Conservation (phyloP, 495 filamentous ascomycete genomes). For the Aspergillus haitiensis region DNA sequence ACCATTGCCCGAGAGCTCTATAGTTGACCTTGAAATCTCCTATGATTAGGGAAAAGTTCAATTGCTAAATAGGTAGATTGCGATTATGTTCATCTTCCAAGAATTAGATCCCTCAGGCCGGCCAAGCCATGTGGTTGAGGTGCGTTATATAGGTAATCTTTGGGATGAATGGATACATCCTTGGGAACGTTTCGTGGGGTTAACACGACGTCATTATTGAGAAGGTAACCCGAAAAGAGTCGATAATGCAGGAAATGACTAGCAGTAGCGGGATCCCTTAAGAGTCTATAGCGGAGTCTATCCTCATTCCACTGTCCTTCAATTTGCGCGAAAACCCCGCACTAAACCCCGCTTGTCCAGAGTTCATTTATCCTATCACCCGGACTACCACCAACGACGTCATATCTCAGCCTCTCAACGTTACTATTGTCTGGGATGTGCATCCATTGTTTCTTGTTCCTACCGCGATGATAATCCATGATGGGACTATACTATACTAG, state of each 20-base stretch:
- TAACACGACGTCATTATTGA: background rate
- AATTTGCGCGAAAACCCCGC: conserved; percentile 2
- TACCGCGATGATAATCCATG: background rate
- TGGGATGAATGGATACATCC: no score
- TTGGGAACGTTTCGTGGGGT: no score
- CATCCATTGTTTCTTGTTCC: background rate
- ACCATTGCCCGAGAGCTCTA: background rate
- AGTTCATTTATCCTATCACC: background rate
- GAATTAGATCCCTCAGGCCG: background rate
- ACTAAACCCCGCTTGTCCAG: background rate
- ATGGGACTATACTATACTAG: background rate
- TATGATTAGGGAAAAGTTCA: background rate
- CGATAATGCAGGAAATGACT: background rate
- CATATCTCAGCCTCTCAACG: conserved; percentile 2
- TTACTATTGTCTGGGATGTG: background rate
- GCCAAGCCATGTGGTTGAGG: background rate
- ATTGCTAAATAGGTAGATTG: background rate
- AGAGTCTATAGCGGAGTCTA: background rate
- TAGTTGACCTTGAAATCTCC: background rate
- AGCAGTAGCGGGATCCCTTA: background rate
- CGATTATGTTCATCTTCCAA: background rate
- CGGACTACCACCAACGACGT: background rate
- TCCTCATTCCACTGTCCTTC: background rate
- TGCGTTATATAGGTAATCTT: background rate
- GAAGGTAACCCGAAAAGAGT: background rate